phyloP scores from a whole-genome alignment of 768 basidiomycete genomes.

The Suillus decipiens region DNA sequence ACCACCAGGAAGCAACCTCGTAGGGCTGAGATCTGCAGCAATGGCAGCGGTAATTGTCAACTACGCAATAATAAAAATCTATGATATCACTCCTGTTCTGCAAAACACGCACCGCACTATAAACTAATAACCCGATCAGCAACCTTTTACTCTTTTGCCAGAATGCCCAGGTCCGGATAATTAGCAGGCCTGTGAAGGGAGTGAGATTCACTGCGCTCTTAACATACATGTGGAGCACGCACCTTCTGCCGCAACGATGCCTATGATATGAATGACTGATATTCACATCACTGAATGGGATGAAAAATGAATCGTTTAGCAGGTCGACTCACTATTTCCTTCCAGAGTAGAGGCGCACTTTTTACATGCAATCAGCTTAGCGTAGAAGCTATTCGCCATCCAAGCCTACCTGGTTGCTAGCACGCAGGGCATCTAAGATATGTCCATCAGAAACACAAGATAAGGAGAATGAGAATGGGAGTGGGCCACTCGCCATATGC shows the following conservation, averaged over 20 bases:
- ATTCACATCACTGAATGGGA: no score
- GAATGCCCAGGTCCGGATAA: conserved; percentile 23
- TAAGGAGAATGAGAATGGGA: conserved; percentile 2
- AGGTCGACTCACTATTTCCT: conserved; percentile 14
- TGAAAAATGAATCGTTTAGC: neutral
- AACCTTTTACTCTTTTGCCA: conserved; percentile 20
- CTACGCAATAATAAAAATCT: conserved; percentile 1
- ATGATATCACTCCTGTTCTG: neutral
- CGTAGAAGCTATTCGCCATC: neutral
- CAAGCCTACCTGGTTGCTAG: neutral
- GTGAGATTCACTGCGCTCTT: neutral
- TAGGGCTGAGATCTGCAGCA: conserved; percentile 4
- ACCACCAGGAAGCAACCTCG: conserved; percentile 11
- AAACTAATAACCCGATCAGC: conserved; percentile 16
- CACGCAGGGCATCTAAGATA: neutral
- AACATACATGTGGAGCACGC: neutral
- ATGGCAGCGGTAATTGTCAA: conserved; percentile 10
- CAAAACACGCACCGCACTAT: conserved; percentile 12
- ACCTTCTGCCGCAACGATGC: conserved; percentile 14
- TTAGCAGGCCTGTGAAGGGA: conserved; percentile 14
- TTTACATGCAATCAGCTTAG: neutral
- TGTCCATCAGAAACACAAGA: neutral
- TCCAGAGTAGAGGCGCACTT: conserved; percentile 6
- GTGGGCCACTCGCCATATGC: conserved; percentile 16
- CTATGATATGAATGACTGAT: conserved; percentile 11